Evolutionary conservation across 208 protist genomes (phyloP).

Genomic region (Crithidia brevicula): DNA sequence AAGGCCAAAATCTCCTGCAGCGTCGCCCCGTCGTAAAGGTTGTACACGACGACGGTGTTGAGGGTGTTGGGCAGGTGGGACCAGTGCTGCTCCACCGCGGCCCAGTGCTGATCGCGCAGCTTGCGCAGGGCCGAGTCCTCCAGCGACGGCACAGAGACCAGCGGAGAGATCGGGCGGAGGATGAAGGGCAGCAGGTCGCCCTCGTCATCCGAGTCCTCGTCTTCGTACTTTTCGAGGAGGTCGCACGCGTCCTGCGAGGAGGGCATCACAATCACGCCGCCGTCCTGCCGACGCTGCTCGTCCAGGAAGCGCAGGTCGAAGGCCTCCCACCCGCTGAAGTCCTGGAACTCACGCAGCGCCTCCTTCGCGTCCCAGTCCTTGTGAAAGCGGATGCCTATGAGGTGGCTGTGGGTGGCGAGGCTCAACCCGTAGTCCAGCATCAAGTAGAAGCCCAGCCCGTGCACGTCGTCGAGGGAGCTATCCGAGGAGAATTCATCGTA

Average conservation of each 20-base stretch:
- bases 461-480: conserved; percentile 61
- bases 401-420: conserved; percentile 78
- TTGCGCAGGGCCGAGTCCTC: conserved; percentile 81
- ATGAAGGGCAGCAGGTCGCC: conserved; percentile 79
- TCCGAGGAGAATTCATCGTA: conserved; percentile 77
- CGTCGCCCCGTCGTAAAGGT: conserved; percentile 75
- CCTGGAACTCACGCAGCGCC: conserved; percentile 72
- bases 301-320: conserved; percentile 85
- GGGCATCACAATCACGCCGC: conserved; percentile 84
- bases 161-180: conserved; percentile 73
- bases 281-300: conserved; percentile 57
- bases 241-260: conserved; percentile 82
- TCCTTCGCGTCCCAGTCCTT: conserved; percentile 54
- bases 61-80: conserved; percentile 57
- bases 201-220: conserved; percentile 90
- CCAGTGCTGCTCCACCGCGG: conserved; percentile 75
- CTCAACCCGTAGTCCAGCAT: conserved; percentile 76
- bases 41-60: conserved; percentile 82
- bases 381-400: conserved; percentile 76
- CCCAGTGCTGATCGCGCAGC: conserved; percentile 77
- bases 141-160: conserved; percentile 72
- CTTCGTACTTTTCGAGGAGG: conserved; percentile 87
- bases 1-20: conserved; percentile 64
- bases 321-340: conserved; percentile 77
- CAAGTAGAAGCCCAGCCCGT: conserved; percentile 80